Percentiles rank a stretch among this genome's conserved stretches.
phyloP scores from a whole-genome alignment of 495 filamentous ascomycete species.

The Trichoderma reesei region DNA sequence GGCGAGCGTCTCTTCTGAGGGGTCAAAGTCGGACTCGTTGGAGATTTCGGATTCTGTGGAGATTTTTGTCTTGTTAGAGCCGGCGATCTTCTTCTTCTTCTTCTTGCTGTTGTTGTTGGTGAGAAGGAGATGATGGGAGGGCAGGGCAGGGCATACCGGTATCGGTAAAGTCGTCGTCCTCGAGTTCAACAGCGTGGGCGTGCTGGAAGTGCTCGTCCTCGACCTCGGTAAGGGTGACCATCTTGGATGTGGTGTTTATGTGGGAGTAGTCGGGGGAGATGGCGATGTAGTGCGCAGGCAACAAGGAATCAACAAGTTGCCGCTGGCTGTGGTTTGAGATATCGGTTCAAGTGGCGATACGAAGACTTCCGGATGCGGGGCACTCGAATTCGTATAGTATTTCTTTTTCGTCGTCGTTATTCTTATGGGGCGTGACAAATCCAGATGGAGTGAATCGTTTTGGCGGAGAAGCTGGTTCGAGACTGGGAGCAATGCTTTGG shows the following conservation, averaged over 20 bases:
- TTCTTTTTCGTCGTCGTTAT: too few relatives aligned
- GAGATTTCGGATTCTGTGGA: slow-evolving; percentile 58
- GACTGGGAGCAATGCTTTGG: background rate
- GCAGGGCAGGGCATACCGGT: slow-evolving; percentile 52
- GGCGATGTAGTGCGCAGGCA: too few relatives aligned
- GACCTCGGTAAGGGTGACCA: slow-evolving; percentile 96
- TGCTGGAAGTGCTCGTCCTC: slow-evolving; percentile 86
- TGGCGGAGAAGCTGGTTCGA: background rate
- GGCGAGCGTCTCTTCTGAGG: slow-evolving; percentile 52
- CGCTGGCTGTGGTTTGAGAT: background rate
- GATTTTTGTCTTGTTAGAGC: too few relatives aligned
- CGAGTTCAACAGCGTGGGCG: slow-evolving; percentile 62
- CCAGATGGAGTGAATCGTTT: too few relatives aligned
- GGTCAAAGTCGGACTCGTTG: slow-evolving; percentile 43
- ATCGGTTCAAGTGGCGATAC: background rate
- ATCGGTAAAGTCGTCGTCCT: slow-evolving; percentile 81
- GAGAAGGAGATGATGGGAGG: background rate
- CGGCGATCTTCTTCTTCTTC: too few relatives aligned
- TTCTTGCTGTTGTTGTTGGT: too few relatives aligned
- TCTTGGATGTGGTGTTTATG: slow-evolving; percentile 35
- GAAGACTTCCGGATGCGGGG: background rate
- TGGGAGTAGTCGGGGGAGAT: too few relatives aligned
- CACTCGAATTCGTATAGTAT: background rate
- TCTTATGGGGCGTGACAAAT: too few relatives aligned
- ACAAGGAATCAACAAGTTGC: background rate